phyloP scores from a whole-genome alignment of 306 rosid species.

The Carpinus fangiana region DNA sequence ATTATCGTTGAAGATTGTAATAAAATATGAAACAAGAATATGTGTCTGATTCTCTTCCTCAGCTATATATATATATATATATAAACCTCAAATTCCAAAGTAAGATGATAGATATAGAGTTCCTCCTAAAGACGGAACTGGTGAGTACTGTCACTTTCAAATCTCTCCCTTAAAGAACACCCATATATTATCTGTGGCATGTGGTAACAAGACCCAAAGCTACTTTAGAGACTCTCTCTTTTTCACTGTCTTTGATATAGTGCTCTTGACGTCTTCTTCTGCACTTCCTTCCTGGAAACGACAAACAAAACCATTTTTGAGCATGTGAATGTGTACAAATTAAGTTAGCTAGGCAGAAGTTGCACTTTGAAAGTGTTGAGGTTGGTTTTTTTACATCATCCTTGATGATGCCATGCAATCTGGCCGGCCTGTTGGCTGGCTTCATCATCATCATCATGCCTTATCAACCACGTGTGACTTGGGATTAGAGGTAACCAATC shows the following conservation, averaged over 20 bases:
- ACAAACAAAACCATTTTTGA: neutral
- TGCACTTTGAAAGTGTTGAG: neutral
- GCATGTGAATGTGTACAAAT: neutral
- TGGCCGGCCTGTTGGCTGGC: too few species aligned
- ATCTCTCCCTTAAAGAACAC: neutral
- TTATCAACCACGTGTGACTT: neutral
- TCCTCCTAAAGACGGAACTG: neutral
- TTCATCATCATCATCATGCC: too few species aligned
- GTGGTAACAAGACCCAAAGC: constrained; percentile 30
- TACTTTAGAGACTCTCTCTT: constrained; percentile 21
- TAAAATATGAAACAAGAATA: neutral
- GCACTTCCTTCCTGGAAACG: neutral
- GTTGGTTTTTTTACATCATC: neutral
- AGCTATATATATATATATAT: neutral
- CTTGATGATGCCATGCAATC: neutral
- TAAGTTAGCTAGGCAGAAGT: neutral
- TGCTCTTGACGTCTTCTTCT: constrained; percentile 19
- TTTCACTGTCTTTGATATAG: neutral
- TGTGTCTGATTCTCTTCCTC: neutral
- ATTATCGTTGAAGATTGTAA: neutral
- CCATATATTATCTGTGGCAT: constrained; percentile 8
- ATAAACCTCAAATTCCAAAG: constrained; percentile 3
- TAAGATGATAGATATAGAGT: neutral
- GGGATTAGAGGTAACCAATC: neutral
- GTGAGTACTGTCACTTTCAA: neutral